Conservation (phyloP, 176 grass and related monocot genomes). For the Triticum urartu region DNA sequence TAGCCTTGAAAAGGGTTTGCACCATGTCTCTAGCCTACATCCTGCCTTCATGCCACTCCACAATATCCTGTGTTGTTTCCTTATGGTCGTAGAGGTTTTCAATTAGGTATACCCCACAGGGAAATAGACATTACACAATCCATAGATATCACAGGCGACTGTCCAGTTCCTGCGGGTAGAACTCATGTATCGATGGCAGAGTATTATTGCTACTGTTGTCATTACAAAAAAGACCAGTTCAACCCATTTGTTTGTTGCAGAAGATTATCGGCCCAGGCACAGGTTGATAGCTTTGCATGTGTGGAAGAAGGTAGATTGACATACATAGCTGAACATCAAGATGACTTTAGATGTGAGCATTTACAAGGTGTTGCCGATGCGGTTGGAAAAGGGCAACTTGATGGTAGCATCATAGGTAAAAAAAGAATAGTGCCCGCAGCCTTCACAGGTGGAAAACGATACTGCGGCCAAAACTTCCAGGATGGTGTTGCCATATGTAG, state of each 20-base stretch:
- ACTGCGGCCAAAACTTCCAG: rapidly evolving
- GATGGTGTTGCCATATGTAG: no score
- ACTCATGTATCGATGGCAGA: background rate
- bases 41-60: background rate
- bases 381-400: no score
- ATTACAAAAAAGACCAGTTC: no score
- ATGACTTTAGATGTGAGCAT: background rate
- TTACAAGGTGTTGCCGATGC: background rate
- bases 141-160: no score
- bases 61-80: background rate
- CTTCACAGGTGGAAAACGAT: no score
- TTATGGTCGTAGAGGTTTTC: background rate
- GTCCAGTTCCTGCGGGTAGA: no score
- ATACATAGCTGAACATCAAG: background rate
- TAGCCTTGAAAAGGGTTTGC: background rate
- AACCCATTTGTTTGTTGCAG: no score
- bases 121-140: background rate
- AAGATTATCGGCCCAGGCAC: no score
- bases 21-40: background rate
- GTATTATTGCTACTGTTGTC: background rate
- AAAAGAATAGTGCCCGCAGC: no score
- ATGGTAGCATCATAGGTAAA: no score
- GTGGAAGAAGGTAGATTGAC: background rate
- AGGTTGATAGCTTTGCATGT: background rate
- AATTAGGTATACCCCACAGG: no score